Evolutionary conservation across 345 rosid genomes (phyloP).

Genomic region (Citrus maxima): DNA sequence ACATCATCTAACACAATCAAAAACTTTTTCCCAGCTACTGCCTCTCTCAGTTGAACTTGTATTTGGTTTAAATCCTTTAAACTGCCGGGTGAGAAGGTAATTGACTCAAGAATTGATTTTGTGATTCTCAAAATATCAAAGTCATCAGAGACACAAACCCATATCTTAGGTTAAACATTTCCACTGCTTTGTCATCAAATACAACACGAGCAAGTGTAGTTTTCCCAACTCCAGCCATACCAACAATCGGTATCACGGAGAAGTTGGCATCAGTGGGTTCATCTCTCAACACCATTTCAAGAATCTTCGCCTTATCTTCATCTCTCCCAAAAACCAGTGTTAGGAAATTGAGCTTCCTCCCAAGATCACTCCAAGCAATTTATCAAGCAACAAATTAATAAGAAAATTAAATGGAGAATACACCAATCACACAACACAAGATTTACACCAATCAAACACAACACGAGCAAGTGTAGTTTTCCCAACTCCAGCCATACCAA

Average conservation of each 20-base stretch:
- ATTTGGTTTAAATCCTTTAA: neutral
- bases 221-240: neutral
- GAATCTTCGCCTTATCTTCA: neutral
- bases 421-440: no score
- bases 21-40: neutral
- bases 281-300: neutral
- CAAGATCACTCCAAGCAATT: no score
- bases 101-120: neutral
- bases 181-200: neutral
- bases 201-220: neutral
- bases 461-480: no score
- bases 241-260: neutral
- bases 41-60: neutral
- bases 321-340: neutral
- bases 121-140: neutral
- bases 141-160: neutral
- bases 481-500: no score
- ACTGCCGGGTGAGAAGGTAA: neutral
- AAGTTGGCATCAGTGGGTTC: neutral
- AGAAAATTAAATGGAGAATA: no score
- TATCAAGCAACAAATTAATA: no score
- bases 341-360: no score
- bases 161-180: neutral
- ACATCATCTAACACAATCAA: neutral
- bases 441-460: no score